Conservation (phyloP, 495 filamentous ascomycete genomes). For the Aspergillus avenaceus region DNA sequence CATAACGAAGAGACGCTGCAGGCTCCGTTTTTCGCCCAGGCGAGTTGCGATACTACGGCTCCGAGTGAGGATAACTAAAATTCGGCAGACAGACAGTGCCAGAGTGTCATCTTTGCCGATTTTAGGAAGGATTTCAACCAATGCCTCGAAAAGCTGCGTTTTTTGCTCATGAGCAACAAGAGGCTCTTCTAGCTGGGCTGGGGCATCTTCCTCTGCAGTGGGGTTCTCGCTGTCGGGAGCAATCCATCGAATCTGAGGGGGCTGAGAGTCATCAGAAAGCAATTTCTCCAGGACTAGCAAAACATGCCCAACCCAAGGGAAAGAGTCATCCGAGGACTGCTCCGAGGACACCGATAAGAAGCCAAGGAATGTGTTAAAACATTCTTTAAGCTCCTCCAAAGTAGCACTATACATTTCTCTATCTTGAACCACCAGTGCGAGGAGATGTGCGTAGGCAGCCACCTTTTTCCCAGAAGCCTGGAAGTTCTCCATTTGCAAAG, state of each 20-base stretch:
- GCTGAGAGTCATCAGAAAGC: constrained; percentile 80
- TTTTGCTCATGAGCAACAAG: constrained; percentile 65
- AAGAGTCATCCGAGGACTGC: constrained; percentile 63
- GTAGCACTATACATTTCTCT: constrained; percentile 75
- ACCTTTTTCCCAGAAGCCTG: constrained; percentile 73
- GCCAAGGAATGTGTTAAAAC: constrained; percentile 65
- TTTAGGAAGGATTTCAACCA: constrained; percentile 77
- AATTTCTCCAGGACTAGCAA: constrained; percentile 87
- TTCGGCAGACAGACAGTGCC: constrained; percentile 75
- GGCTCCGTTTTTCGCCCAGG: constrained; percentile 80
- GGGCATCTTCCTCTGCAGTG: constrained; percentile 39
- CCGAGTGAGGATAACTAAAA: constrained; percentile 88
- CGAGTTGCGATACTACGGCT: constrained; percentile 65
- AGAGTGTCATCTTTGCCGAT: constrained; percentile 83
- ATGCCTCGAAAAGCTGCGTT: constrained; percentile 61
- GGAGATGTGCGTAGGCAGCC: constrained; percentile 86
- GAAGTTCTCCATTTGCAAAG: constrained; percentile 69
- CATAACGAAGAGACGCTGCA: constrained; percentile 90
- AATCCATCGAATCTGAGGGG: constrained; percentile 68
- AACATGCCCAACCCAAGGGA: constrained; percentile 90
- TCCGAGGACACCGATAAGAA: constrained; percentile 72
- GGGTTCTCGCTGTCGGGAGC: constrained; percentile 55
- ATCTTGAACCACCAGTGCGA: constrained; percentile 83
- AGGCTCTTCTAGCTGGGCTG: constrained; percentile 56
- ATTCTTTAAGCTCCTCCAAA: constrained; percentile 70